These are phyloP conservation scores for Porcisia hertigi DNA, from an alignment of 208 protist species.

Conservation along the genomic window DNA sequence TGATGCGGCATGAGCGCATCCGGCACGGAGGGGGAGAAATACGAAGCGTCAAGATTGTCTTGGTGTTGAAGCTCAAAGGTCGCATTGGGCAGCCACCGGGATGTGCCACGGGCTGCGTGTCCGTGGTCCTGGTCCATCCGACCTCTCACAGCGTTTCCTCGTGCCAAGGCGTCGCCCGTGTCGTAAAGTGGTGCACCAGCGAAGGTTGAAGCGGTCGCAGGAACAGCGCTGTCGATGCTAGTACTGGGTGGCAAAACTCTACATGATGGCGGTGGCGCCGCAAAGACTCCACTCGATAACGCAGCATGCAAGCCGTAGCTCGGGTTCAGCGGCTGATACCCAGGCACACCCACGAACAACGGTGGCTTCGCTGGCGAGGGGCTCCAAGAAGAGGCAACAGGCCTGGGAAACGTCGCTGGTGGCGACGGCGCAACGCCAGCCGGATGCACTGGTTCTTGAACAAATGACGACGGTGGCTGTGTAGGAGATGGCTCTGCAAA, in stretches of 20 bases:
- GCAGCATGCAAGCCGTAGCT: not conserved
- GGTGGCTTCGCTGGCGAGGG: slow-evolving; percentile 11
- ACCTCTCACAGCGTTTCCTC: not conserved
- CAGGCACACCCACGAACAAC: slow-evolving; percentile 23
- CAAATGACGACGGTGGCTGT: not conserved
- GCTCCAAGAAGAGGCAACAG: not conserved
- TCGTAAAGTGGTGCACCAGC: not conserved
- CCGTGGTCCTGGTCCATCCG: not conserved
- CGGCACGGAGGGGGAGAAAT: not conserved
- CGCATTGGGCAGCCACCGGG: not conserved
- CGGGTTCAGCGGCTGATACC: slow-evolving; percentile 1
- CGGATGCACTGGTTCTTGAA: not conserved
- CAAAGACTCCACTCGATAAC: not conserved
- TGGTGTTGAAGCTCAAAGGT: not conserved
- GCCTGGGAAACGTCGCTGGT: not conserved
- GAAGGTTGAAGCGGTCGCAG: not conserved
- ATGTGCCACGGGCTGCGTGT: not conserved
- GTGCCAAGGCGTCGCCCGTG: not conserved
- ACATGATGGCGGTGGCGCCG: not conserved
- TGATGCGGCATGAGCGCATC: not conserved
- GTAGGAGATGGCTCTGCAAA: not conserved
- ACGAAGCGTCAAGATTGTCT: not conserved
- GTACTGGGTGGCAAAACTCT: not conserved
- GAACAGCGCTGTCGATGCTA: not conserved
- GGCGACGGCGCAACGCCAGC: slow-evolving; percentile 1